Conservation (phyloP, 225 moss, liverwort and hornwort genomes). For the Polytrichum formosum region DNA sequence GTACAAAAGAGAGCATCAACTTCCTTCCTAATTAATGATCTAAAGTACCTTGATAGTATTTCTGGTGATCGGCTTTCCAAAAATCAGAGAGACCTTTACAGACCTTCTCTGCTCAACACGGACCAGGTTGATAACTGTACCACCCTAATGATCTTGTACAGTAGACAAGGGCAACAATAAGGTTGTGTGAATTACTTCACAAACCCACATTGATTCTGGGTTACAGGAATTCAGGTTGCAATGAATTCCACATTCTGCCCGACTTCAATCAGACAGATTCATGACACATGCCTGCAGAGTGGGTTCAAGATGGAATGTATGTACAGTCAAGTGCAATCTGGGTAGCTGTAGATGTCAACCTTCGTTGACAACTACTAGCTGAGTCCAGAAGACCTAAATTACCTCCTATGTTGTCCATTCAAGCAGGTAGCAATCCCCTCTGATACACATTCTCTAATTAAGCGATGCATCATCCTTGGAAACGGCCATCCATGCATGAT, state of each 20-base stretch:
- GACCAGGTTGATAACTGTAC: neutral
- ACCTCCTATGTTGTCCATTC: neutral
- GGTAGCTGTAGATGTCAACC: neutral
- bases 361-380: neutral
- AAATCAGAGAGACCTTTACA: slow-evolving; percentile 13
- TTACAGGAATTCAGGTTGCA: too few species aligned
- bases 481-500: neutral
- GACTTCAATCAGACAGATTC: too few species aligned
- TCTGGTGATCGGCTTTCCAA: slow-evolving; percentile 8
- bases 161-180: neutral
- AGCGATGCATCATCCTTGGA: neutral
- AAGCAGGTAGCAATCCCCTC: neutral
- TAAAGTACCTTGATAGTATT: slow-evolving; percentile 7
- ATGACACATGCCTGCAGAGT: too few species aligned
- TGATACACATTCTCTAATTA: neutral
- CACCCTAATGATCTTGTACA: neutral
- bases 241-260: too few species aligned
- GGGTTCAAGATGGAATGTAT: neutral
- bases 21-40: too few species aligned
- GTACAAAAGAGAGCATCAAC: slow-evolving; percentile 14
- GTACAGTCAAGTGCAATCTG: neutral
- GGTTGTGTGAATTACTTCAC: neutral
- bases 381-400: too few species aligned
- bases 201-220: neutral
- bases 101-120: slow-evolving; percentile 9